Percentiles rank a stretch among this genome's conserved stretches.
phyloP scores from a whole-genome alignment of 805 yeast genomes.

The Tetrapisispora taiwanensis region DNA sequence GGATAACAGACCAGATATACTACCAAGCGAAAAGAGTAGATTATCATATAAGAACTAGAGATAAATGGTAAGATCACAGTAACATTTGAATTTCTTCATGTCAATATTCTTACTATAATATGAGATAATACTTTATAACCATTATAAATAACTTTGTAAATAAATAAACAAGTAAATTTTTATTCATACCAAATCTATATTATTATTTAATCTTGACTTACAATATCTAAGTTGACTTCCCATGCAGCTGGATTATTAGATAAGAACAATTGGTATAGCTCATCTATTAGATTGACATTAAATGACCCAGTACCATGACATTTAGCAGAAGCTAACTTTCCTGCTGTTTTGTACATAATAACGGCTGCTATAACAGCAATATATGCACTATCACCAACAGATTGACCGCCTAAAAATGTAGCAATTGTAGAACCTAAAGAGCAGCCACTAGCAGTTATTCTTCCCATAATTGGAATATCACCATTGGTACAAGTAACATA shows the following conservation, averaged over 20 bases:
- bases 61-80: too few species aligned
- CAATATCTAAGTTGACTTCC: slow-evolving; percentile 13
- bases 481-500: slow-evolving; percentile 36
- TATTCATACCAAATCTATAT: not conserved
- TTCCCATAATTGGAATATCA: slow-evolving; percentile 53
- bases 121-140: not conserved
- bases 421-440: slow-evolving; percentile 67
- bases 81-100: too few species aligned
- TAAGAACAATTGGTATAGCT: slow-evolving; percentile 18
- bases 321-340: slow-evolving; percentile 38
- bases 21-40: slow-evolving; percentile 52
- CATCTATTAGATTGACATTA: slow-evolving; percentile 24
- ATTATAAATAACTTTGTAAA: slow-evolving; percentile 1
- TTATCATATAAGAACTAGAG: slow-evolving; percentile 39
- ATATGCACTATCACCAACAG: slow-evolving; percentile 28
- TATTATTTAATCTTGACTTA: slow-evolving; percentile 6
- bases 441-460: slow-evolving; percentile 77
- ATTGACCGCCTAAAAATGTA: slow-evolving; percentile 40
- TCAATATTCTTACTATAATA: too few species aligned
- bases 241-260: slow-evolving; percentile 20
- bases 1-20: slow-evolving; percentile 32
- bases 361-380: slow-evolving; percentile 48
- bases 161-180: not conserved
- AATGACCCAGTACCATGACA: slow-evolving; percentile 31
- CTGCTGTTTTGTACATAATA: slow-evolving; percentile 49